Evolutionary conservation across 805 yeast species (phyloP), one percentile per base, ranked within the genome.

Genomic region (Wickerhamomyces pijperi): DNA sequence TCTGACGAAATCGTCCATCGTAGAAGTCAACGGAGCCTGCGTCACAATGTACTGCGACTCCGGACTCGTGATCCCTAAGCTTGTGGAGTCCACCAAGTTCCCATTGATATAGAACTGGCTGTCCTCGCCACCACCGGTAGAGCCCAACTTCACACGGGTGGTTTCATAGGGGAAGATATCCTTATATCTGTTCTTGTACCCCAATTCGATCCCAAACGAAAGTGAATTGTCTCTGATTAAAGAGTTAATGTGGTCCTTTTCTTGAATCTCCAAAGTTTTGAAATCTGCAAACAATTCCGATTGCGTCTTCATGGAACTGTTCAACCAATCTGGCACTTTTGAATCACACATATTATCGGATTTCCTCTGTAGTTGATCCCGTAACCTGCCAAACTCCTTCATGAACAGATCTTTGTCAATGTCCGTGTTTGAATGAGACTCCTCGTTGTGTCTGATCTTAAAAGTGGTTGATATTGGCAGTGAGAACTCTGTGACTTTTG

Each of bases 1-100:
- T 46, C 77, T 81, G 95, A 96, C 90, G 53, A 92, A 90, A 56
- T 90, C 96, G 28, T 80, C 82, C 34, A 80, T 68, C 0, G 97
- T 90, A 17, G 73, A 68, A 3, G 66, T 67, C 34, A 83, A 56
- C 2, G 98, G 98, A 2, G 96, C 98, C 55, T 90, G 96, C 2
- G 94, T 74, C 0, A 95, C 96, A 45, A 88, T 82, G 51, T 81
- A 82, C 31, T 66, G 53, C 54, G 47, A 60, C 40, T 54, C 52
- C 3, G 46, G 63, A 52, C 52, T 67, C 49, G 57, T 65, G n/a
- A 25, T 11, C n/a, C 29, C 29, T 4, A 25, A 14, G 5, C 14
- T 7, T 4, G n/a, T 25, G 14, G 29, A 25, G n/a, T 25, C 14
- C 5, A 25, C 13, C 14, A 13, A 5, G 19, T 15, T 31, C 4